These are phyloP conservation scores for Cordyceps cateniannulata DNA, from an alignment of 2,329 filamentous ascomycete genomes.

Conservation along the genomic window DNA sequence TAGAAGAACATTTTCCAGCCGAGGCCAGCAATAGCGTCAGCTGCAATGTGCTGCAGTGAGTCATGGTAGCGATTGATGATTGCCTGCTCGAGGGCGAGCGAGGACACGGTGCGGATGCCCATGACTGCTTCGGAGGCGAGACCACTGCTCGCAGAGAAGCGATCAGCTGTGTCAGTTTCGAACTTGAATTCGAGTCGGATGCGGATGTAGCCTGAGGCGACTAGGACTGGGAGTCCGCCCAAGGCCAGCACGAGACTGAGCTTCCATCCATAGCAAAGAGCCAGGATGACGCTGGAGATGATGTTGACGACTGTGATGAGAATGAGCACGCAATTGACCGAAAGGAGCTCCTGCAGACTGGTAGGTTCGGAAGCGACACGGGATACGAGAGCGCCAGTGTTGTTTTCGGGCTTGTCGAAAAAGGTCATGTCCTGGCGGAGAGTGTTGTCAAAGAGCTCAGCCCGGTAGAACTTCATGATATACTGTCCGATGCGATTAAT, in stretches of 20 bases:
- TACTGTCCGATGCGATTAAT: conserved; percentile 30
- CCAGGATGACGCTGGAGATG: conserved; percentile 37
- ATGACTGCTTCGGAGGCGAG: conserved; percentile 42
- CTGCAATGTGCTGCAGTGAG: conserved; percentile 26
- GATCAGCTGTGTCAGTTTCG: conserved; percentile 35
- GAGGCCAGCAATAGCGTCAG: conserved; percentile 23
- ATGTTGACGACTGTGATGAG: conserved; percentile 40
- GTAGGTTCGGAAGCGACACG: conserved; percentile 34
- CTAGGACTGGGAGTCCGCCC: conserved; percentile 38
- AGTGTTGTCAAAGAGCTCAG: conserved; percentile 42
- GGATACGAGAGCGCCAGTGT: conserved; percentile 33
- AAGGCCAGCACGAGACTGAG: conserved; percentile 41
- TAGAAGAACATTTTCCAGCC: conserved; percentile 36
- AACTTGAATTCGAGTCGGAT: conserved; percentile 43
- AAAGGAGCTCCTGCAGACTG: conserved; percentile 44
- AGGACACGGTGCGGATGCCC: conserved; percentile 36
- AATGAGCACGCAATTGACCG: conserved; percentile 41
- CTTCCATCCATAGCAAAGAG: conserved; percentile 42
- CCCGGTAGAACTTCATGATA: conserved; percentile 29
- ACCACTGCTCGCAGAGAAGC: conserved; percentile 40
- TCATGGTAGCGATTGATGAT: conserved; percentile 31
- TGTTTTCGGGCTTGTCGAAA: conserved; percentile 33
- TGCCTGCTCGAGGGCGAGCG: conserved; percentile 38
- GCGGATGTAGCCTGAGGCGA: conserved; percentile 39
- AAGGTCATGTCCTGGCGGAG: conserved; percentile 48